Percentiles rank a stretch among this genome's conserved stretches.
phyloP scores from a whole-genome alignment of 2,329 filamentous ascomycete species.

The Neofusicoccum parvum region DNA sequence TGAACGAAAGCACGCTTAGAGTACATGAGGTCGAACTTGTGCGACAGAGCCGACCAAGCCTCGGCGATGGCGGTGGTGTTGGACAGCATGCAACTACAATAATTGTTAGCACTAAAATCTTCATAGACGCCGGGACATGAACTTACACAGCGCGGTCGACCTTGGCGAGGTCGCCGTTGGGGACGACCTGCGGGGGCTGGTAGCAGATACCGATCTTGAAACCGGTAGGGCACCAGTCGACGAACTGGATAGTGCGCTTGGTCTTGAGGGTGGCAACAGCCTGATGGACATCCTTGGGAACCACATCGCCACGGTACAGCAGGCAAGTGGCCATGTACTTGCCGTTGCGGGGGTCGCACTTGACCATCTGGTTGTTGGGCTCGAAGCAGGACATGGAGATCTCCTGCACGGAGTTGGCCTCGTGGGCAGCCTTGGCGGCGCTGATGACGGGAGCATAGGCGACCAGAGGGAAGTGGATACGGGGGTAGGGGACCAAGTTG shows the following conservation, averaged over 20 bases:
- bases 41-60: slow-evolving; percentile 71
- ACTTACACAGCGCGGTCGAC: slow-evolving; percentile 85
- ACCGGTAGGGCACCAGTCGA: slow-evolving; percentile 75
- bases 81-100: slow-evolving; percentile 63
- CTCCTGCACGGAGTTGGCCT: slow-evolving; percentile 96
- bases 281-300: slow-evolving; percentile 69
- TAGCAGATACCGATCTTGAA: slow-evolving; percentile 79
- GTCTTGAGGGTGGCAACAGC: slow-evolving; percentile 70
- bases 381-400: slow-evolving; percentile 61
- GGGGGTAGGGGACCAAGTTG: slow-evolving; percentile 72
- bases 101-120: neutral
- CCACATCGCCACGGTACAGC: slow-evolving; percentile 71
- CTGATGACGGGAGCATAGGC: slow-evolving; percentile 73
- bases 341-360: slow-evolving; percentile 72
- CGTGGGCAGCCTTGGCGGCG: slow-evolving; percentile 75
- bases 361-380: slow-evolving; percentile 79
- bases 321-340: slow-evolving; percentile 77
- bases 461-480: slow-evolving; percentile 74
- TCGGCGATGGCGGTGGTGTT: slow-evolving; percentile 75
- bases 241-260: slow-evolving; percentile 72
- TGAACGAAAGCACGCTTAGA: slow-evolving; percentile 76
- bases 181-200: slow-evolving; percentile 92
- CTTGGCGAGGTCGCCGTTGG: slow-evolving; percentile 95
- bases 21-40: slow-evolving; percentile 80
- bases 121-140: neutral